Evolutionary conservation across 805 yeast genomes (phyloP).

Genomic region (Pichia heedii): DNA sequence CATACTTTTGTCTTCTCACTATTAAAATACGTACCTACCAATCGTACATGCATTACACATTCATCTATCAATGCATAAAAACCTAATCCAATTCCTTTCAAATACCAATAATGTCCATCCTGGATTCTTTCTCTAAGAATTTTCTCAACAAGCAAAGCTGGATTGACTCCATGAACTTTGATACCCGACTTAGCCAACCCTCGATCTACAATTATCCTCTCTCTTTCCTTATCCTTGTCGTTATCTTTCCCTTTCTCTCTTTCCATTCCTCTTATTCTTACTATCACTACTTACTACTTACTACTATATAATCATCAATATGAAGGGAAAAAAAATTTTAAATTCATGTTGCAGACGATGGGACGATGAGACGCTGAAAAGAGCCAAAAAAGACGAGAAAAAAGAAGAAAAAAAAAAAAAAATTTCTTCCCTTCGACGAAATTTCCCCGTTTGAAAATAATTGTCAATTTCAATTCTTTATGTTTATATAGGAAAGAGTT

Average conservation of each 20-base stretch:
- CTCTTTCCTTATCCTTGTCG: neutral
- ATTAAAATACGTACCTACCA: conserved; percentile 38
- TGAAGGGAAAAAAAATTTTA: no score
- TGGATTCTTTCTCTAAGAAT: conserved; percentile 47
- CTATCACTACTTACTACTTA: neutral
- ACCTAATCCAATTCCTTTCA: conserved; percentile 41
- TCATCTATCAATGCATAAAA: conserved; percentile 37
- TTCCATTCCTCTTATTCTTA: neutral
- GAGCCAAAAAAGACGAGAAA: neutral
- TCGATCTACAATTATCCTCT: conserved; percentile 25
- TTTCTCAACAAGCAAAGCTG: conserved; percentile 46
- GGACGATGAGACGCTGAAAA: neutral
- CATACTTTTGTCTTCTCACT: conserved; percentile 46
- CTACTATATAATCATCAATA: no score
- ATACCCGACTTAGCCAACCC: conserved; percentile 24
- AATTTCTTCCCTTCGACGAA: neutral
- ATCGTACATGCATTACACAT: conserved; percentile 28
- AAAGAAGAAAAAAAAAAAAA: neutral
- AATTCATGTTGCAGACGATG: neutral
- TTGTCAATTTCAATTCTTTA: no score
- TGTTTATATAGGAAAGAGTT: no score
- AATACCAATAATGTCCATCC: conserved; percentile 52
- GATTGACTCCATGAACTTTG: conserved; percentile 36
- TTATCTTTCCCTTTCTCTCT: neutral
- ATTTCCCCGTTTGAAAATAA: neutral